These are phyloP conservation scores for Hypericum perforatum DNA, from an alignment of 345 rosid genomes.

Conservation along the genomic window DNA sequence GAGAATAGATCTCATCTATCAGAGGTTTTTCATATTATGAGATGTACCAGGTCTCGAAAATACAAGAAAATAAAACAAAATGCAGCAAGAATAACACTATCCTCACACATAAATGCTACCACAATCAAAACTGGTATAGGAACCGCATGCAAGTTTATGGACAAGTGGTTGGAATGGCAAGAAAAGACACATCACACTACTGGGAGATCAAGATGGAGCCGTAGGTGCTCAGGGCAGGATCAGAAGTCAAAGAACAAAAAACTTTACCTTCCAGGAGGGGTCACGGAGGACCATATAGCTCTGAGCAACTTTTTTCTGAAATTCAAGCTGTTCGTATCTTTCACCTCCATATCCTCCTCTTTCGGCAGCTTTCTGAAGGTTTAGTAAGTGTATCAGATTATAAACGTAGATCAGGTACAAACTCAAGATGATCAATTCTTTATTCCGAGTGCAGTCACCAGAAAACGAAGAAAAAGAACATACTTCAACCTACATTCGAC, in stretches of 20 bases:
- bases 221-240: background rate
- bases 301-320: conserved; percentile 64
- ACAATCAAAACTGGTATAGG: too few relatives aligned
- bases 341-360: conserved; percentile 96
- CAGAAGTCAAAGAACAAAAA: background rate
- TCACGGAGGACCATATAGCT: conserved; percentile 49
- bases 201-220: background rate
- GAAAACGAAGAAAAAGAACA: too few relatives aligned
- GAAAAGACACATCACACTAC: background rate
- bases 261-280: conserved; percentile 74
- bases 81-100: too few relatives aligned
- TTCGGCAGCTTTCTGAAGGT: conserved; percentile 67
- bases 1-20: too few relatives aligned
- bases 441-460: too few relatives aligned
- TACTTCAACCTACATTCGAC: too few relatives aligned
- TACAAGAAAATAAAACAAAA: too few relatives aligned
- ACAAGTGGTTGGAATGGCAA: background rate
- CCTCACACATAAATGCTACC: too few relatives aligned
- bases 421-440: too few relatives aligned
- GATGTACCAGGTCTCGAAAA: too few relatives aligned
- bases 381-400: background rate
- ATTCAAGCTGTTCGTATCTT: conserved; percentile 79
- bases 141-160: too few relatives aligned
- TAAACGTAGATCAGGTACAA: background rate
- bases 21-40: too few relatives aligned